Percentiles rank a stretch among this genome's conserved stretches.
These are phyloP conservation scores for Chaetomium sp. DNA, from an alignment of 2,329 filamentous ascomycete genomes.

Conservation along the genomic window DNA sequence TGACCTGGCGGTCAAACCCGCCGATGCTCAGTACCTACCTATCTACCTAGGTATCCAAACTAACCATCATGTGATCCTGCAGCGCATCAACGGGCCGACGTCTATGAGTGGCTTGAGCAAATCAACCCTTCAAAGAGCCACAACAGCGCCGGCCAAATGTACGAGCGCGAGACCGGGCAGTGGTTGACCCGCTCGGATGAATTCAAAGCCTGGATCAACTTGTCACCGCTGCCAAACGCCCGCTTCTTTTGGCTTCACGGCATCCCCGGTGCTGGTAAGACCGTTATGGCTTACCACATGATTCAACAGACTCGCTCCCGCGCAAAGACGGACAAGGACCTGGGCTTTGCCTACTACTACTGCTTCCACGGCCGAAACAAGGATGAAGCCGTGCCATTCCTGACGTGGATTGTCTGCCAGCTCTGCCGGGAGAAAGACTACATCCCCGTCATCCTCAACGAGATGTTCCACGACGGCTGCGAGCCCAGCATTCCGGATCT, in stretches of 20 bases:
- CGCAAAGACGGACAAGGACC: not conserved
- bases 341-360: slow-evolving; percentile 36
- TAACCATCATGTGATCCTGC: not conserved
- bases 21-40: not conserved
- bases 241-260: slow-evolving; percentile 20
- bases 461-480: slow-evolving; percentile 12
- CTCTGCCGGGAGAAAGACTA: slow-evolving; percentile 29
- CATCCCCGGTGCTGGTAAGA: slow-evolving; percentile 23
- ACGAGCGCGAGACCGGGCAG: slow-evolving; percentile 4
- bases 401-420: slow-evolving; percentile 35
- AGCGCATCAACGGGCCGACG: not conserved
- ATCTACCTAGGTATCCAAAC: not conserved
- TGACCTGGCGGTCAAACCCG: not conserved
- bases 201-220: not conserved
- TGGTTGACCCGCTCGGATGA: slow-evolving; percentile 11
- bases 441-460: slow-evolving; percentile 24
- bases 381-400: slow-evolving; percentile 37
- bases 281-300: slow-evolving; percentile 20
- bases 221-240: not conserved
- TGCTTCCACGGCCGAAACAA: slow-evolving; percentile 35
- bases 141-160: not conserved
- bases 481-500: slow-evolving; percentile 29
- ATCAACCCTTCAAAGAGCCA: slow-evolving; percentile 14
- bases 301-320: slow-evolving; percentile 16
- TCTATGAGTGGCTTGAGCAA: slow-evolving; percentile 13